A percentile compares a stretch with the other conserved stretches of the same genome.
phyloP scores from a whole-genome alignment of 495 filamentous ascomycete species.

The Neurospora africana region DNA sequence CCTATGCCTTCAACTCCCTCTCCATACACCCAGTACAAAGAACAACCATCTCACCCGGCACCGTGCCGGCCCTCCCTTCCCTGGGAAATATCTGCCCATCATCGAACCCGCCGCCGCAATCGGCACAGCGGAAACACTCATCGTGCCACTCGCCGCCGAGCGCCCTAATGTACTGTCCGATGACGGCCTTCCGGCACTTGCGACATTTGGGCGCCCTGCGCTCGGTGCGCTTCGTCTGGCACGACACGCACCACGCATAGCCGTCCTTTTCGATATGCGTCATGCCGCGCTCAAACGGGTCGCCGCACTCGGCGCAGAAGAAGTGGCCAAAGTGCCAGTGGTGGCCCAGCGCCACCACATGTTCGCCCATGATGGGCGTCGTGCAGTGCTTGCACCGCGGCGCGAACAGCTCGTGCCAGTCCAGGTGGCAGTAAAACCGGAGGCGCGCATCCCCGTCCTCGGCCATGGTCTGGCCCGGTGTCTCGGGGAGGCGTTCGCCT shows the following conservation, averaged over 20 bases:
- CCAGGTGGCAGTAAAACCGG: slow-evolving; percentile 93
- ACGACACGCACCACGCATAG: slow-evolving; percentile 95
- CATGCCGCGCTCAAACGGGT: slow-evolving; percentile 73
- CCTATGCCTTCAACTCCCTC: slow-evolving; percentile 39
- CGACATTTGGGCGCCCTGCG: slow-evolving; percentile 65
- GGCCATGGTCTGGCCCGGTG: slow-evolving; percentile 45
- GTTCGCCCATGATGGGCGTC: slow-evolving; percentile 96
- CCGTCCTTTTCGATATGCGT: slow-evolving; percentile 97
- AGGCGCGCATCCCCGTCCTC: slow-evolving; percentile 57
- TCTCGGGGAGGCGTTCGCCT: slow-evolving; percentile 48
- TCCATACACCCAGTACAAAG: slow-evolving; percentile 41
- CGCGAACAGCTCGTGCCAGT: slow-evolving; percentile 92
- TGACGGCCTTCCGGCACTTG: slow-evolving; percentile 73
- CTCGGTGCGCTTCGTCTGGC: slow-evolving; percentile 80
- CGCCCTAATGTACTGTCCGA: slow-evolving; percentile 77
- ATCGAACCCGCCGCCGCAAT: slow-evolving; percentile 40
- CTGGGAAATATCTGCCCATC: slow-evolving; percentile 47
- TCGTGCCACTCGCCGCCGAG: slow-evolving; percentile 92
- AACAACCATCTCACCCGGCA: slow-evolving; percentile 30
- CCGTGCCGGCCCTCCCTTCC: slow-evolving; percentile 22
- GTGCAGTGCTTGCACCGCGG: slow-evolving; percentile 93
- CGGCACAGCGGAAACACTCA: slow-evolving; percentile 72
- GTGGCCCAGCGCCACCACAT: slow-evolving; percentile 81
- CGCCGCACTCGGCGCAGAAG: slow-evolving; percentile 98
- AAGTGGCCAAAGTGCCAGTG: slow-evolving; percentile 98